phyloP scores from a whole-genome alignment of 1,139 yeast genomes.

The Torulaspora globosa region DNA sequence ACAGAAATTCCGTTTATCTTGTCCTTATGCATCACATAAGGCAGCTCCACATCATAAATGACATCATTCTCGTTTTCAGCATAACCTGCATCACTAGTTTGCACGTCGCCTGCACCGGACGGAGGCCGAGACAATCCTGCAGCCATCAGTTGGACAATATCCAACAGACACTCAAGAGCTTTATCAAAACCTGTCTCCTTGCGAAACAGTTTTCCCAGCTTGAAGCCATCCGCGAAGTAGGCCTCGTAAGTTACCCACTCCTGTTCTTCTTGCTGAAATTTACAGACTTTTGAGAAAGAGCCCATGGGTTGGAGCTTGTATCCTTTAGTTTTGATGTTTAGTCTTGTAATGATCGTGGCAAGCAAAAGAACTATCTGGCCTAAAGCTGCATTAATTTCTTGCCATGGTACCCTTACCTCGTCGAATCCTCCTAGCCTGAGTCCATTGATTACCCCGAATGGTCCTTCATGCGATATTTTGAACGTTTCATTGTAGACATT shows the following conservation, averaged over 20 bases:
- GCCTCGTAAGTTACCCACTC: conserved; percentile 38
- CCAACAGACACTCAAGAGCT: conserved; percentile 31
- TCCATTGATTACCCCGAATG: conserved; percentile 85
- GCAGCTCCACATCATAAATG: conserved; percentile 50
- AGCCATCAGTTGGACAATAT: conserved; percentile 26
- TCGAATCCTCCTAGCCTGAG: conserved; percentile 66
- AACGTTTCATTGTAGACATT: conserved; percentile 83
- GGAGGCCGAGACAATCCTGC: conserved; percentile 16
- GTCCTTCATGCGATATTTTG: conserved; percentile 75
- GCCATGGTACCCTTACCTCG: conserved; percentile 68
- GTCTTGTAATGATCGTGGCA: conserved; percentile 57
- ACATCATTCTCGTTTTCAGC: conserved; percentile 44
- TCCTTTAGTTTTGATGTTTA: conserved; percentile 52
- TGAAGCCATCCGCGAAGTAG: conserved; percentile 35
- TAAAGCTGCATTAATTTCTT: conserved; percentile 87
- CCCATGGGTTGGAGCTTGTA: conserved; percentile 80
- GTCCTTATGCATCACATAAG: conserved; percentile 62
- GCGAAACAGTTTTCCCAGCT: conserved; percentile 35
- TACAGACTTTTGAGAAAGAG: conserved; percentile 73
- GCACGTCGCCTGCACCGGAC: conserved; percentile 37
- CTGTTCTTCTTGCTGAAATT: conserved; percentile 41
- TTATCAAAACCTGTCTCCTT: conserved; percentile 36
- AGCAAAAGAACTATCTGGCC: conserved; percentile 77
- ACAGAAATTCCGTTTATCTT: conserved; percentile 77
- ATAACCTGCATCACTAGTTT: conserved; percentile 12